Percentiles rank a stretch among this genome's conserved stretches.
Conservation (phyloP, 306 rosid genomes). For the Casuarina cunninghamiana region DNA sequence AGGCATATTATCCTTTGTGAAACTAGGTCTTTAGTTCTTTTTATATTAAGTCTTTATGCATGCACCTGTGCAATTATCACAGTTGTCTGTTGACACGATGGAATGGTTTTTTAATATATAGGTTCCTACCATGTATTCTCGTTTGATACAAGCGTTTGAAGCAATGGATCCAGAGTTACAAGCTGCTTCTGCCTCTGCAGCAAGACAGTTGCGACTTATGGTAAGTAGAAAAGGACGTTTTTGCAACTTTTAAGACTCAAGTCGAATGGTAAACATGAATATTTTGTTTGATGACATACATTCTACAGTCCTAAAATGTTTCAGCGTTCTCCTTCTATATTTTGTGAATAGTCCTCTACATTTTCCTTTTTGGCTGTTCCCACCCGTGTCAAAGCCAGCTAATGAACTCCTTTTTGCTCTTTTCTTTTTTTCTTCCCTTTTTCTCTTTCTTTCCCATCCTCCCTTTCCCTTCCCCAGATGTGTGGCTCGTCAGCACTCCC, state of each 20-base stretch:
- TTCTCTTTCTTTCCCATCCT: slow-evolving; percentile 10
- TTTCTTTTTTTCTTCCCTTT: slow-evolving; percentile 9
- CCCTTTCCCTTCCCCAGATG: slow-evolving; percentile 50
- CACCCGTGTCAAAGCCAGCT: slow-evolving; percentile 10
- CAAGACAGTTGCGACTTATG: slow-evolving; percentile 91
- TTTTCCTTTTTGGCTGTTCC: background rate
- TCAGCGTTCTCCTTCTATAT: background rate
- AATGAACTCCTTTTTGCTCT: background rate
- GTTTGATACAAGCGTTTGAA: slow-evolving; percentile 82
- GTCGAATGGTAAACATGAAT: background rate
- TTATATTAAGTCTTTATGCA: background rate
- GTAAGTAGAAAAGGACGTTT: slow-evolving; percentile 42
- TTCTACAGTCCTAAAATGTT: background rate
- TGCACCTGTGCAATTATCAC: slow-evolving; percentile 13
- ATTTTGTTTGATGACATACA: background rate
- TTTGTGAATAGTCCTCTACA: slow-evolving; percentile 13
- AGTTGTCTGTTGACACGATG: slow-evolving; percentile 14
- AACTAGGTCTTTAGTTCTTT: background rate
- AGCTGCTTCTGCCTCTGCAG: slow-evolving; percentile 72
- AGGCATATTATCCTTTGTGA: too few species aligned
- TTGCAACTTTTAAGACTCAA: background rate
- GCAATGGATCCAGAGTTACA: slow-evolving; percentile 79
- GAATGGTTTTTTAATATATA: slow-evolving; percentile 33
- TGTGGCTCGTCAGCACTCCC: slow-evolving; percentile 99
- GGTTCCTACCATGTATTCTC: slow-evolving; percentile 92